Evolutionary conservation across 2,329 filamentous ascomycete species (phyloP).

Genomic region (Onygenales sp.): DNA sequence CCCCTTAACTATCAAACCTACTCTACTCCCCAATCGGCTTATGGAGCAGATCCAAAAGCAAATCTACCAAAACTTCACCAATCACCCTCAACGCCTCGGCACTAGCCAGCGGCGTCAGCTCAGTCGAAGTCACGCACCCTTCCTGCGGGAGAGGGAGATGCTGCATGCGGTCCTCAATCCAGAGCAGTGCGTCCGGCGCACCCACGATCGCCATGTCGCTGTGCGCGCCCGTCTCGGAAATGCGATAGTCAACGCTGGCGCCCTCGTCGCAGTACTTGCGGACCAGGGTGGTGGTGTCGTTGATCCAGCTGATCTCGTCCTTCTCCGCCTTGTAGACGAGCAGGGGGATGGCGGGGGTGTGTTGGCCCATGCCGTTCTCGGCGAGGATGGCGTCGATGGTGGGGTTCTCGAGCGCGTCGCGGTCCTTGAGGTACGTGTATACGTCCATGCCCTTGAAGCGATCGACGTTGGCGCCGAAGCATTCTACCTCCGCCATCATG

Average conservation of each 20-base stretch:
- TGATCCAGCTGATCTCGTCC: conserved; percentile 38
- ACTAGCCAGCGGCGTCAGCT: conserved; percentile 10
- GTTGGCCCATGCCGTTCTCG: conserved; percentile 26
- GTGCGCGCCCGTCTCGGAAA: conserved; percentile 37
- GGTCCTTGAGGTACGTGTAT: conserved; percentile 13
- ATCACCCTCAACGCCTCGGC: conserved; percentile 5
- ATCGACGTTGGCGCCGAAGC: conserved; percentile 14
- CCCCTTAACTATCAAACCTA: not conserved
- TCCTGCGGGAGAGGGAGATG: conserved; percentile 6
- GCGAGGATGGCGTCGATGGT: conserved; percentile 10
- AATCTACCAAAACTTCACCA: not conserved
- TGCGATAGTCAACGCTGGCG: conserved; percentile 35
- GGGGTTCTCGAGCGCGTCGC: conserved; percentile 11
- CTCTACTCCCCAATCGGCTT: not conserved
- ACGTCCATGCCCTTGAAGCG: conserved; percentile 17
- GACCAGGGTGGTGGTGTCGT: conserved; percentile 37
- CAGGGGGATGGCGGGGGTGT: conserved; percentile 38
- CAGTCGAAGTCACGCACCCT: conserved; percentile 11
- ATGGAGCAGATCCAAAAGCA: not conserved
- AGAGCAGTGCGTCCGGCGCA: conserved; percentile 22
- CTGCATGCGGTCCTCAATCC: conserved; percentile 18
- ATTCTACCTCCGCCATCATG: conserved; percentile 13
- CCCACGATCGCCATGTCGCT: conserved; percentile 24
- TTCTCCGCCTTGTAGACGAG: conserved; percentile 43
- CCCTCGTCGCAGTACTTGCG: conserved; percentile 32